Conservation (phyloP, 2,329 filamentous ascomycete species). For the Aphanocladium album region DNA sequence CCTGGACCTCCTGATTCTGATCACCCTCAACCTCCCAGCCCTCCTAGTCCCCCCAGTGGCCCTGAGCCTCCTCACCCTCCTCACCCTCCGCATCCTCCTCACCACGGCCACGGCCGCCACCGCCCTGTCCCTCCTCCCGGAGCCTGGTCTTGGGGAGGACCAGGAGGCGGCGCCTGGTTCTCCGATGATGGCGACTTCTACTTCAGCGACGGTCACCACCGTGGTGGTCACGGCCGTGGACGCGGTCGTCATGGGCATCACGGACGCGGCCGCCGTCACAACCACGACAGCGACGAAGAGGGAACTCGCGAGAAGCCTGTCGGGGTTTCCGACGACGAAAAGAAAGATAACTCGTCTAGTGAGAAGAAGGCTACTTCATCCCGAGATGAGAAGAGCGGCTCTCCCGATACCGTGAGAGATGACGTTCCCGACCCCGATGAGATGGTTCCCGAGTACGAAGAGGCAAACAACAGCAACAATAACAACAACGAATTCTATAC, state of each 20-base stretch:
- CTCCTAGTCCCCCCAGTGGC: neutral
- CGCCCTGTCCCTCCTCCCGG: constrained; percentile 20
- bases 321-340: constrained; percentile 20
- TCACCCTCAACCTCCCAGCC: constrained; percentile 19
- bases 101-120: constrained; percentile 9
- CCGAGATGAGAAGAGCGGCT: constrained; percentile 29
- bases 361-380: constrained; percentile 16
- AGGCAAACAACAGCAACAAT: neutral
- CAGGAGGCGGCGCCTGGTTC: constrained; percentile 1
- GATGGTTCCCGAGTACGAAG: constrained; percentile 28
- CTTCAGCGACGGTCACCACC: neutral
- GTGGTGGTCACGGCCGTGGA: constrained; percentile 1
- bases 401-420: constrained; percentile 28
- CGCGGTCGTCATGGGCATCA: constrained; percentile 14
- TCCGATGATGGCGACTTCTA: constrained; percentile 10
- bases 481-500: constrained; percentile 14
- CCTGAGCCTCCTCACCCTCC: neutral
- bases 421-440: constrained; percentile 29
- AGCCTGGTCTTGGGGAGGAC: constrained; percentile 4
- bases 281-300: constrained; percentile 16
- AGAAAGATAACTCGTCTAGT: constrained; percentile 18
- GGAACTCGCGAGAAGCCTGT: constrained; percentile 18
- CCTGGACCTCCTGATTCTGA: constrained; percentile 14
- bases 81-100: too few species aligned
- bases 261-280: constrained; percentile 14